Percentiles rank a stretch among this genome's conserved stretches.
Conservation (phyloP, 176 grass and related monocot species). For the Oryza australiensis region DNA sequence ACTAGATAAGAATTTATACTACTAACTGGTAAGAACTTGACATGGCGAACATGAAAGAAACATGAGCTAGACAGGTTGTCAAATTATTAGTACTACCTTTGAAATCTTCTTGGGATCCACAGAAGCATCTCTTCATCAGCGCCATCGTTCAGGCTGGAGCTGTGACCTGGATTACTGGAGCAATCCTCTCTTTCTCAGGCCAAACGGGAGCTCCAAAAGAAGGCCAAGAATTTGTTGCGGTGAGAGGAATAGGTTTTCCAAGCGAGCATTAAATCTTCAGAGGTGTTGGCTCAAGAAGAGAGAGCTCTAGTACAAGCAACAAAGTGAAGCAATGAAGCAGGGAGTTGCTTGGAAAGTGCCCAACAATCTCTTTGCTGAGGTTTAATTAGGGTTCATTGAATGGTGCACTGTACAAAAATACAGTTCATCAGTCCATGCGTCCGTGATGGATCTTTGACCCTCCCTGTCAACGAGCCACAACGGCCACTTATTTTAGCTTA, state of each 20-base stretch:
- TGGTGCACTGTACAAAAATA: neutral
- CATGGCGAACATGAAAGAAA: neutral
- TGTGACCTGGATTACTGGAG: neutral
- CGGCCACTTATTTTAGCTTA: neutral
- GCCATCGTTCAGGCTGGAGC: constrained; percentile 20
- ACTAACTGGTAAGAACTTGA: neutral
- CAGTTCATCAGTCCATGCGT: neutral
- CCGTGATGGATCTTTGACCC: neutral
- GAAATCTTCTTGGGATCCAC: constrained; percentile 27
- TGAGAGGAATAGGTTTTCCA: neutral
- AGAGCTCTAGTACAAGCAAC: neutral
- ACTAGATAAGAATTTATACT: neutral
- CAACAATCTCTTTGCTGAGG: neutral
- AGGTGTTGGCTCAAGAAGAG: constrained; percentile 16
- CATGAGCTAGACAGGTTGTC: neutral
- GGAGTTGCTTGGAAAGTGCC: constrained; percentile 20
- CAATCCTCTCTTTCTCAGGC: neutral
- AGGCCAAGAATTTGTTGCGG: neutral
- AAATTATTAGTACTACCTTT: neutral
- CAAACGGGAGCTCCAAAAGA: neutral
- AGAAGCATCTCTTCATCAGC: constrained; percentile 35
- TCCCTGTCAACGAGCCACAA: neutral
- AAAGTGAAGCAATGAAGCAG: neutral
- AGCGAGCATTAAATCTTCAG: constrained; percentile 24
- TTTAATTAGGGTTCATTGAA: neutral